Conservation (phyloP, 2,329 filamentous ascomycete genomes). For the Phyllosticta citrichinensis region DNA sequence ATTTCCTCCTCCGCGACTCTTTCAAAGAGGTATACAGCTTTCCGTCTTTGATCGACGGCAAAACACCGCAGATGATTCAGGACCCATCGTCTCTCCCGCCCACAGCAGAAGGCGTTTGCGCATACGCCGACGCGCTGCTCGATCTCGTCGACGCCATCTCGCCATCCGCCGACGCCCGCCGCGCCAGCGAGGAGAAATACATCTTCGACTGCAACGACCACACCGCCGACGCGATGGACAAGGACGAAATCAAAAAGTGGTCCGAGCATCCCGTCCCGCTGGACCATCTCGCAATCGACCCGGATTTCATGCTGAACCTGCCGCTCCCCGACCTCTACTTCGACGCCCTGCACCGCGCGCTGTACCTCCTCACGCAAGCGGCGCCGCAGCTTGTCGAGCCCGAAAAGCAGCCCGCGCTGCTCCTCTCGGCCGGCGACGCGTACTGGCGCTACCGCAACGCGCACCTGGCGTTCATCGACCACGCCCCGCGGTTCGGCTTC, state of each 20-base stretch:
- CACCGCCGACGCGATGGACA: slow-evolving; percentile 25
- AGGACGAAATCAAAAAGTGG: too few species aligned
- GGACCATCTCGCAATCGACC: slow-evolving; percentile 14
- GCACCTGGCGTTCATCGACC: background rate
- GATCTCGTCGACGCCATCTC: slow-evolving; percentile 41
- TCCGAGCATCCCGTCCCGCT: background rate
- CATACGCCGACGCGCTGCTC: slow-evolving; percentile 36
- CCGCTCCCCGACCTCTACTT: slow-evolving; percentile 10
- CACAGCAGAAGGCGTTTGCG: slow-evolving; percentile 25
- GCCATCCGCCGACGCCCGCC: slow-evolving; percentile 32
- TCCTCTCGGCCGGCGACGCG: slow-evolving; percentile 1
- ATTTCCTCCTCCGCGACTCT: slow-evolving; percentile 18
- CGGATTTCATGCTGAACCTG: slow-evolving; percentile 9
- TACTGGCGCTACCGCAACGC: slow-evolving; percentile 5
- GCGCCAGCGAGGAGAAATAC: slow-evolving; percentile 38
- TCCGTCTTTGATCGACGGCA: background rate
- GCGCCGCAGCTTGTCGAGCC: background rate
- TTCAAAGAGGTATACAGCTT: slow-evolving; percentile 16
- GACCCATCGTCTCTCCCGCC: background rate
- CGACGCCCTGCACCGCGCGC: slow-evolving; percentile 16
- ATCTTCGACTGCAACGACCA: slow-evolving; percentile 49
- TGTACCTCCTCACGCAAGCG: background rate
- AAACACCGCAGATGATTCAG: background rate
- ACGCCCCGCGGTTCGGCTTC: background rate
- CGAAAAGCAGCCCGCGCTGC: slow-evolving; percentile 2